Base-by-base conservation (phyloP, 345 rosid genomes). In the Acer negundo region DNA sequence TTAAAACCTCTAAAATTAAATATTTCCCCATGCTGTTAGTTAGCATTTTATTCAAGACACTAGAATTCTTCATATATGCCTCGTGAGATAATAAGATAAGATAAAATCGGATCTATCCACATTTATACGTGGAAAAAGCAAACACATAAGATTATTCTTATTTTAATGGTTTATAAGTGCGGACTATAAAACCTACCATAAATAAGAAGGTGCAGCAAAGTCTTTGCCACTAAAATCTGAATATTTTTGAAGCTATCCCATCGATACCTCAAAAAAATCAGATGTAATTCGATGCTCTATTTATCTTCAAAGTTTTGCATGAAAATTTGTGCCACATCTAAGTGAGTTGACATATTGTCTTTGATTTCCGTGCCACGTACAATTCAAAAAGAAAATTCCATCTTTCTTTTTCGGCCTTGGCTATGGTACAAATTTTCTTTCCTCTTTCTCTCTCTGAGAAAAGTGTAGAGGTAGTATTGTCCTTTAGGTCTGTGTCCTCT, bases 11-110 rank as follows among this genome's bases (percentile, higher is more conserved):
- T 10, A 7, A 59, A 22, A 9, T 20, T 22, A n/a, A 16, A 22
- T 59, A 59, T 59, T 59, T 59, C 63, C 5, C 20, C 23, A 3
- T 13, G 56, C 55, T 49, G 55, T 49, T 49, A 5, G 17, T 13
- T 13, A 49, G 3, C 55, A 13, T 49, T 12, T 49, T 35, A 35
- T 49, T 49, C 73, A 93, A 81, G 62, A 85, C 73, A 78, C 87
- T 89, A 19, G 82, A 68, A 80, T 91, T 93, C 80, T 80, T 88
- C 84, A 94, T 81, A 78, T 82, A 94, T 40, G 88, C 82, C 84
- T 91, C 91, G 38, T 35, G 38, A 35, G 38, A 35, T 35, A 31
- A 3, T 31, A 3, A 35, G 38, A 35, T 35, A 35, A 35, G 38
- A 35, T 35, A 35, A 35, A 35, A 35, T 35, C 38, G 6, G 38